Base-by-base conservation (phyloP, 2,329 filamentous ascomycete species). In the Arthrobotrys pseudoclavata region DNA sequence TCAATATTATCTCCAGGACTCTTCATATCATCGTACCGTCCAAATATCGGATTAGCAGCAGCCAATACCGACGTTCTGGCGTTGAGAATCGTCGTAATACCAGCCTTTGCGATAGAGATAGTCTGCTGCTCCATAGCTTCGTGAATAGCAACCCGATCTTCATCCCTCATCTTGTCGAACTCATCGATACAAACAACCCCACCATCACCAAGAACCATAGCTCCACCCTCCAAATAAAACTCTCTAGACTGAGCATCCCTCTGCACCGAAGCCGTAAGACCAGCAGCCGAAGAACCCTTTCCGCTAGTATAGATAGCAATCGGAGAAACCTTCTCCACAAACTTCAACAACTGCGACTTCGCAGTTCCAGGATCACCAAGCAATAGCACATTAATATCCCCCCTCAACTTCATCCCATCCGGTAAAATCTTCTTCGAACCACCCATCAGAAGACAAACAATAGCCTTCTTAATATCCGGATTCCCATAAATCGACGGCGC, bases 51-150 rank as follows among this genome's bases (percentile, higher is more conserved):
- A 84, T 99, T 99, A 48, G 96, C 96, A 1, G 96, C 96, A 10
- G 96, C 96, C 20, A 99, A 87, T 0, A 99, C 96, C 0, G 94
- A 97, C 0, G 96, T 99, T 82, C 96, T 87, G 12, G 96, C 94
- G 82, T 99, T 99, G 66, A 99, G 88, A 79, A 99, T 98, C 0
- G 96, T 99, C 0, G 96, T 99, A 83, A 99, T 99, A 81, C 96
- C 96, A 0, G 96, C 96, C 85, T 99, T 98, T 79, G 96, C 96
- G 81, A 99, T 98, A 10, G 96, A 98, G 78, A 99, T 99, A 0
- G 96, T 99, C 84, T 99, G 96, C 85, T 99, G 96, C 84, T 99
- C 96, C 96, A 99, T 99, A 74, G 96, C 96, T 88, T 99, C 96
- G 87, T 99, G 96, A 80, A 99, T 99, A 1, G 96, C 96, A 5